These are phyloP conservation scores for Pyricularia pennisetigena DNA, from an alignment of 2,329 filamentous ascomycete species.

Conservation along the genomic window DNA sequence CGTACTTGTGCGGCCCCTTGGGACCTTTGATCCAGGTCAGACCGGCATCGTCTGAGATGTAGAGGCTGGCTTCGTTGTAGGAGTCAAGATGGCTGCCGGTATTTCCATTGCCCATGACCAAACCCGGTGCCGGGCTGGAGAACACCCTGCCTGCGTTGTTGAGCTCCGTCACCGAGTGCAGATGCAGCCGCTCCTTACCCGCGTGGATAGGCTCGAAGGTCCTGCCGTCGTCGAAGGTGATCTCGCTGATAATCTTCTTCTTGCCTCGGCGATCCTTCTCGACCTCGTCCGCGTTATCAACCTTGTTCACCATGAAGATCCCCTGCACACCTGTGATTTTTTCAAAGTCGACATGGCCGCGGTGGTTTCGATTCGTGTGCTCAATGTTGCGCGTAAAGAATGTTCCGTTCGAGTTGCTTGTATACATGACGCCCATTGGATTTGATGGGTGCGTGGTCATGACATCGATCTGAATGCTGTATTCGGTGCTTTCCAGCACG, in stretches of 20 bases:
- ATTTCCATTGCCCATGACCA: conserved; percentile 93
- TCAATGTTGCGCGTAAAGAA: conserved; percentile 90
- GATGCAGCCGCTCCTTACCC: conserved; percentile 57
- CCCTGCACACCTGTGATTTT: conserved; percentile 88
- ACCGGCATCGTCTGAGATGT: conserved; percentile 85
- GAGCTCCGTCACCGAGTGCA: conserved; percentile 85
- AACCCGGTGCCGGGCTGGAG: conserved; percentile 84
- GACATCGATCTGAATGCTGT: conserved; percentile 95
- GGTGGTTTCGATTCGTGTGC: conserved; percentile 74
- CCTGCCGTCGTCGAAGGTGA: conserved; percentile 92
- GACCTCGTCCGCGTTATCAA: conserved; percentile 77
- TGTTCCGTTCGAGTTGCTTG: conserved; percentile 94
- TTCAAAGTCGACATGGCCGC: conserved; percentile 85
- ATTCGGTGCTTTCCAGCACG: conserved; percentile 89
- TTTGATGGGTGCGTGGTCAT: conserved; percentile 56
- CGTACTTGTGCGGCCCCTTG: conserved; percentile 83
- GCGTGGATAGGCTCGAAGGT: conserved; percentile 68
- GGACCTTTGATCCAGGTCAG: conserved; percentile 69
- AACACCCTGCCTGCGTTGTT: conserved; percentile 79
- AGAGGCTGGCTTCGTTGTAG: conserved; percentile 70
- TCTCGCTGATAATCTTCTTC: conserved; percentile 68
- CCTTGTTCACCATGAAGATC: conserved; percentile 80
- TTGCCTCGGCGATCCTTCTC: conserved; percentile 35
- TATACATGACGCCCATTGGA: conserved; percentile 81
- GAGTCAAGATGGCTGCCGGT: conserved; percentile 62